Conservation (phyloP, 2,329 filamentous ascomycete genomes). For the Massarina eburnea region DNA sequence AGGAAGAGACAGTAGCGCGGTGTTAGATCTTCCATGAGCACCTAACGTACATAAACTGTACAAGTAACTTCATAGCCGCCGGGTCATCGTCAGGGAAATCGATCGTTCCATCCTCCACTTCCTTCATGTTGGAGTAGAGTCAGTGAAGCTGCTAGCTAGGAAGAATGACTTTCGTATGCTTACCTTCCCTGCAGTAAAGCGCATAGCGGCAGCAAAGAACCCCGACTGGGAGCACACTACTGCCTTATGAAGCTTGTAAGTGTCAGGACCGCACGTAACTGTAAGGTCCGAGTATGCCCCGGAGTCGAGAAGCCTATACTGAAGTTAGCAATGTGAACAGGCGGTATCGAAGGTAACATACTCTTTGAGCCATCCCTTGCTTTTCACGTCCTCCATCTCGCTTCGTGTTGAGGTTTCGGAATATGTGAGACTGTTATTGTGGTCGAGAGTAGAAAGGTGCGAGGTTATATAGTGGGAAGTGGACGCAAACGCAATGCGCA, state of each 20-base stretch:
- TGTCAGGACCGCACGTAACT: conserved; percentile 10
- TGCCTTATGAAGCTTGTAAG: conserved; percentile 15
- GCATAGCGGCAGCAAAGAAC: conserved; percentile 14
- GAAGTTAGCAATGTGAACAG: no score
- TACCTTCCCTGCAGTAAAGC: conserved; percentile 12
- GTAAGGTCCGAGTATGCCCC: conserved; percentile 12
- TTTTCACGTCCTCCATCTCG: no score
- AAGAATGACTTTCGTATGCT: neutral
- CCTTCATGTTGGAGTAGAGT: neutral
- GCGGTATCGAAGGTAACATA: no score
- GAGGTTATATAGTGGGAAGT: no score
- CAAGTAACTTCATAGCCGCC: conserved; percentile 8
- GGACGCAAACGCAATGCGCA: no score
- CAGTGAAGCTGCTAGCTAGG: no score
- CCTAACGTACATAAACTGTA: conserved; percentile 17
- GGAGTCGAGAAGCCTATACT: neutral
- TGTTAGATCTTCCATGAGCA: no score
- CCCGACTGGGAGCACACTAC: conserved; percentile 11
- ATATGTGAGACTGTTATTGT: no score
- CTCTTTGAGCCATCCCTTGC: no score
- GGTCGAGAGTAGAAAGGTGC: no score
- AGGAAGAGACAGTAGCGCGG: no score
- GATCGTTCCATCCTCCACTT: neutral
- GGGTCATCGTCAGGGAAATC: conserved; percentile 10
- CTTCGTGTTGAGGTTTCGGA: no score